Evolutionary conservation across 352 stramenopile genomes (phyloP).

Genomic region (Phytophthora ohioensis): DNA sequence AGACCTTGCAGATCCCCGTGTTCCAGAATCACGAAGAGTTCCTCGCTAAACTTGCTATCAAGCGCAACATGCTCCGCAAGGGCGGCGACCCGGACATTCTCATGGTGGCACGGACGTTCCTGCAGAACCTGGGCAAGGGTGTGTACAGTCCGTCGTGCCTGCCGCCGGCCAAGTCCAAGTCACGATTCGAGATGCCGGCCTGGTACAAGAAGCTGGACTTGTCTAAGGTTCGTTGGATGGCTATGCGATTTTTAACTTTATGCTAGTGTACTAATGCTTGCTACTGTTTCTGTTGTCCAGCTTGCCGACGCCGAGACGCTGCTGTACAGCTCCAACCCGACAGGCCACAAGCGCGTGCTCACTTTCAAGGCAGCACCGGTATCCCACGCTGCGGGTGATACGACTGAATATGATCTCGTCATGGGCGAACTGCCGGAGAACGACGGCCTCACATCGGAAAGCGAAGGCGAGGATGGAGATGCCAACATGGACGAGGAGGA

Average conservation of each 20-base stretch:
- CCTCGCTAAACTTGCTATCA: slow-evolving; percentile 94
- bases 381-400: slow-evolving; percentile 71
- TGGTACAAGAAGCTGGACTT: slow-evolving; percentile 74
- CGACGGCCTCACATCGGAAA: slow-evolving; percentile 72
- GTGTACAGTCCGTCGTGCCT: slow-evolving; percentile 66
- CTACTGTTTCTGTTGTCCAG: slow-evolving; percentile 31
- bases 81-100: slow-evolving; percentile 97
- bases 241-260: background rate
- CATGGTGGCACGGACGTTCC: slow-evolving; percentile 91
- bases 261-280: slow-evolving; percentile 24
- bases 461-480: slow-evolving; percentile 41
- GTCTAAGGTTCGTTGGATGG: slow-evolving; percentile 48
- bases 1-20: slow-evolving; percentile 95
- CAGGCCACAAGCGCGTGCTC: slow-evolving; percentile 63
- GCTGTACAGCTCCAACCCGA: slow-evolving; percentile 72
- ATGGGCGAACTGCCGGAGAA: slow-evolving; percentile 83
- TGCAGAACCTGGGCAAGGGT: slow-evolving; percentile 77
- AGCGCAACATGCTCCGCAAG: slow-evolving; percentile 95
- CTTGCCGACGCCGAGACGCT: slow-evolving; percentile 57
- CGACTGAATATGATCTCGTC: slow-evolving; percentile 85
- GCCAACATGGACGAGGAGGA: slow-evolving; percentile 52
- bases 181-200: slow-evolving; percentile 75
- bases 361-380: slow-evolving; percentile 58
- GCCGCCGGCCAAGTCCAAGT: slow-evolving; percentile 83
- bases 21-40: slow-evolving; percentile 96